Evolutionary conservation across 2,329 filamentous ascomycete genomes (phyloP), one percentile per base, ranked within the genome.

Genomic region (Penicillium sp.): DNA sequence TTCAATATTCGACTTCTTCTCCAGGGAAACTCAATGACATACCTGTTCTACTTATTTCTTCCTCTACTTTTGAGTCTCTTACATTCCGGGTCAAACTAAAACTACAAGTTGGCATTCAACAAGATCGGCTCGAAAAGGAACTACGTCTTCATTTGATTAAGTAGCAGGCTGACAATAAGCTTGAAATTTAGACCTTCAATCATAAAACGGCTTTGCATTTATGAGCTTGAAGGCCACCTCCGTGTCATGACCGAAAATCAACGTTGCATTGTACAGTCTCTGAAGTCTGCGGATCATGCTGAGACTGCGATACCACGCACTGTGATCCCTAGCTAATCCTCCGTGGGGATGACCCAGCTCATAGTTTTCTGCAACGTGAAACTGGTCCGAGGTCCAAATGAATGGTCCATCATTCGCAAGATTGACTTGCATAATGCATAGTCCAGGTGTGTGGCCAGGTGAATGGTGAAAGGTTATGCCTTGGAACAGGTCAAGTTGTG

Each of bases 381-480:
- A 76, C 49, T 75, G 72, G 57, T 77, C 75, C 0, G 67, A 70
- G 1, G 72, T 77, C 62, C 69, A 76, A 50, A 77, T 72, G 47
- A 70, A 76, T 0, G 72, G 74, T 4, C 74, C 72, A 41, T 66
- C 64, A 10, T 70, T 60, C 13, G 62, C 53, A 13, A 75, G 58
- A 34, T 75, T 74, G 7, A 75, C 61, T 55, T 75, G 70, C 68
- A 73, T 69, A 6, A 70, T 63, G 32, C 64, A 66, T 2, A 74
- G 61, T 0, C 72, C 73, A 0, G 70, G 69, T 0, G 72, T 75
- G 39, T 75, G 73, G 0, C 73, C 73, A 0, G 72, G 72, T 6
- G 59, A 66, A 55, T 73, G 71, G 46, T 73, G 65, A 6, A 75
- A 52, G 0, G 65, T 69, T 37, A 79, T 72, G 0, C 76, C 75